Evolutionary conservation across 2,329 filamentous ascomycete genomes (phyloP), one percentile per base, ranked within the genome.

Genomic region (Fusarium napiforme): DNA sequence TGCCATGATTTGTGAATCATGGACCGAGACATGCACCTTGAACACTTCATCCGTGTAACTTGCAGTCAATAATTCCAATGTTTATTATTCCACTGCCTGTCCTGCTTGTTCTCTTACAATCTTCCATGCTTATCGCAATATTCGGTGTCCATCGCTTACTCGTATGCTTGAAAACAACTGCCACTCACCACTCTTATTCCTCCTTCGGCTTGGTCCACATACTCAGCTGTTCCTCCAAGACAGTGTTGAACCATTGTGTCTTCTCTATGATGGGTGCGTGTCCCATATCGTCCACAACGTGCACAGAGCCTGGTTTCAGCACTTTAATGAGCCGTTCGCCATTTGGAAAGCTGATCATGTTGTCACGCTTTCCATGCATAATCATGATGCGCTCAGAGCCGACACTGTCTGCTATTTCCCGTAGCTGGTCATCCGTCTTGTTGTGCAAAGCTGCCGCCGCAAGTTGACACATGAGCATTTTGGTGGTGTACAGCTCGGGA

Each of bases 391-490:
- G 85, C 72, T 92, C 88, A 60, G 93, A 86, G 0, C 93, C 93
- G 2, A 97, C 87, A 34, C 81, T 83, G 74, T 94, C 90, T 0
- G 87, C 93, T 56, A 97, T 84, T 71, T 87, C 83, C 18, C 50
- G 68, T 26, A 79, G 71, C 59, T 79, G 77, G 40, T 82, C 83
- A 75, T 93, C 89, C 1, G 87, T 90, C 85, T 97, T 97, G 81
- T 89, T 84, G 81, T 97, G 95, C 88, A 93, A 93, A 2, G 90
- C 93, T 0, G 92, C 93, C 2, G 94, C 95, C 57, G 94, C 85
- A 6, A 93, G 88, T 84, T 97, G 95, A 75, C 93, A 85, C 37
- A 96, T 79, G 80, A 96, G 94, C 3, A 93, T 93, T 37, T 85
- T 85, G 52, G 85, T 86, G 7, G 88, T 89, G 80, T 94, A 96